A percentile compares a stretch with the other conserved stretches of the same genome.
Evolutionary conservation across 768 basidiomycete species (phyloP).

Genomic region (Rhodotorula taiwanensis): DNA sequence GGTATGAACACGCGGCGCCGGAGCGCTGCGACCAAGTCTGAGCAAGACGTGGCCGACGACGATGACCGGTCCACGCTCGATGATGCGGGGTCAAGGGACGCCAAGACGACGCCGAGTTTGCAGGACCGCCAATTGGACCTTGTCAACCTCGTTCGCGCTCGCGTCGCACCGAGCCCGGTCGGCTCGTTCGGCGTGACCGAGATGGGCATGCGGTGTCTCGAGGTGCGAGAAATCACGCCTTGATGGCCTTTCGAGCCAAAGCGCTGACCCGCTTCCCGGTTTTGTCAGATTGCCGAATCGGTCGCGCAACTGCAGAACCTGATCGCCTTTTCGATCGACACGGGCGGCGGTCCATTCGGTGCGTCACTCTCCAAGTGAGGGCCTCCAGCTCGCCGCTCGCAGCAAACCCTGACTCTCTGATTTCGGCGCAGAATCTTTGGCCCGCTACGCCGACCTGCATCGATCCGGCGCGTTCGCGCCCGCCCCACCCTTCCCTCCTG

Average conservation of each 20-base stretch:
- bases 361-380: background rate
- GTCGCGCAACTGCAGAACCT: constrained; percentile 36
- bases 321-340: constrained; percentile 31
- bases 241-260: too few relatives aligned
- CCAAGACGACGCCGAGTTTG: background rate
- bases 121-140: background rate
- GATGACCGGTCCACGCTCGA: background rate
- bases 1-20: constrained; percentile 16
- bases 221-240: constrained; percentile 9
- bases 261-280: background rate
- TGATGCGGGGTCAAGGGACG: background rate
- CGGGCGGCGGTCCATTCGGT: constrained; percentile 26
- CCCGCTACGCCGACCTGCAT: constrained; percentile 19
- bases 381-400: background rate
- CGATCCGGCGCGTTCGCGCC: background rate
- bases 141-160: background rate
- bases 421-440: constrained; percentile 23
- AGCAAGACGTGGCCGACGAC: background rate
- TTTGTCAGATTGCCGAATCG: constrained; percentile 32
- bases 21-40: constrained; percentile 18
- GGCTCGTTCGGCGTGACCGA: constrained; percentile 36
- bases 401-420: background rate
- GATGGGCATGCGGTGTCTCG: constrained; percentile 37
- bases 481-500: too few relatives aligned
- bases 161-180: constrained; percentile 17